Base-by-base conservation (phyloP, 2,329 filamentous ascomycete genomes). In the Calonectria honghensis region DNA sequence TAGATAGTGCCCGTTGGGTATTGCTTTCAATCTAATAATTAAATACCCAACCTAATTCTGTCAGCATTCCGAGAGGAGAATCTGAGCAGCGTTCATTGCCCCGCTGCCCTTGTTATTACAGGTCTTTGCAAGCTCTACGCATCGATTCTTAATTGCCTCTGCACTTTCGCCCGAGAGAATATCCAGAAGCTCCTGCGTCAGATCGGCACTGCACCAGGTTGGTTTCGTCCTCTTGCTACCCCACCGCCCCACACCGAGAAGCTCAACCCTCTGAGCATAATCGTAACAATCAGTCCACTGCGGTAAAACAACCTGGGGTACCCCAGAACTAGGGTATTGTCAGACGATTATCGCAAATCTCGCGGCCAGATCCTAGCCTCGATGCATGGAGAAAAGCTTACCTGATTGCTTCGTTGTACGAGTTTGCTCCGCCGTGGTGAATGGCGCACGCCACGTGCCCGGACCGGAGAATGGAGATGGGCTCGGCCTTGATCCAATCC, bases 401-500 rank as follows among this genome's bases (percentile, higher is more conserved):
- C 85, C 79, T 78, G 13, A 85, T 59, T 0, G 85, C 84, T 70
- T 87, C 85, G 41, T 84, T 80, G 76, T 83, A 86, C 0, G 86
- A 88, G 70, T 87, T 89, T 0, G 87, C 86, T 4, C 88, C 88
- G 10, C 88, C 88, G 72, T 89, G 88, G 67, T 88, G 85, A 3
- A 89, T 81, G 13, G 86, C 83, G 32, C 85, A 86, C 2, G 83
- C 80, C 6, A 89, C 78, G 20, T 83, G 77, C 0, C 85, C 85
- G 4, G 82, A 84, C 35, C 83, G 77, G 7, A 89, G 77, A 6
- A 87, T 71, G 0, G 84, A 79, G 1, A 78, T 76, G 0, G 87
- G 86, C 45, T 88, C 84, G 0, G 84, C 81, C 5, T 80, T 77
- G 2, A 89, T 52, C 87, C 88, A 89, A 6, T 84, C 76, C 4